Conservation (phyloP, 75 land plant genomes). For the Ceratopteris richardii region DNA sequence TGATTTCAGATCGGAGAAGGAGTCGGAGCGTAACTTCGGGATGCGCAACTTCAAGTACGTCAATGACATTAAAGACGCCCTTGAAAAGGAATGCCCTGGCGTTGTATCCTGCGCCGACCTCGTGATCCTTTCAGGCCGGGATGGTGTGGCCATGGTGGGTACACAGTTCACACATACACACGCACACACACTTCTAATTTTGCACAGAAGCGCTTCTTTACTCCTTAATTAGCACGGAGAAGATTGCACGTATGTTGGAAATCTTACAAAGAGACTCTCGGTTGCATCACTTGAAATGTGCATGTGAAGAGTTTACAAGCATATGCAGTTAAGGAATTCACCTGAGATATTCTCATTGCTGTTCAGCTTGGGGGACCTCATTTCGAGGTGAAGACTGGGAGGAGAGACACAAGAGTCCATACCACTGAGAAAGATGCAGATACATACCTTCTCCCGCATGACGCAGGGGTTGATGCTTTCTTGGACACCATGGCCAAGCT, state of each 20-base stretch:
- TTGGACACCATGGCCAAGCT: slow-evolving; percentile 50
- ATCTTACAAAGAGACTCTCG: no score
- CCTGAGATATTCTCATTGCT: no score
- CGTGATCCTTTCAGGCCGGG: slow-evolving; percentile 62
- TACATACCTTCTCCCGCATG: slow-evolving; percentile 1
- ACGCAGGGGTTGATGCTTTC: slow-evolving; percentile 24
- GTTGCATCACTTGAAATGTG: background rate
- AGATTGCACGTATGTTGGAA: no score
- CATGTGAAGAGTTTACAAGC: no score
- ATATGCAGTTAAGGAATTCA: no score
- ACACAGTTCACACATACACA: no score
- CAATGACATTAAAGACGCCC: slow-evolving; percentile 51
- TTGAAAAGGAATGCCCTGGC: slow-evolving; percentile 71
- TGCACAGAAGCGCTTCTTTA: no score
- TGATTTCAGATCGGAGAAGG: slow-evolving; percentile 52
- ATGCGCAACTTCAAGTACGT: slow-evolving; percentile 61
- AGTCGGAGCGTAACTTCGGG: slow-evolving; percentile 72
- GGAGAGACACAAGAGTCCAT: slow-evolving; percentile 51
- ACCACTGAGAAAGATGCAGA: slow-evolving; percentile 12
- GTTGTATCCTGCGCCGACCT: slow-evolving; percentile 81
- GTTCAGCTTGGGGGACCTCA: slow-evolving; percentile 59
- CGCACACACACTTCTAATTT: no score
- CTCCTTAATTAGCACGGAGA: no score
- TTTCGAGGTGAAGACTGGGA: slow-evolving; percentile 60
- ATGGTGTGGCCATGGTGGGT: slow-evolving; percentile 31